Evolutionary conservation across 495 filamentous ascomycete species (phyloP), one percentile per base, ranked within the genome.

Genomic region (Parathielavia hyrcaniae): DNA sequence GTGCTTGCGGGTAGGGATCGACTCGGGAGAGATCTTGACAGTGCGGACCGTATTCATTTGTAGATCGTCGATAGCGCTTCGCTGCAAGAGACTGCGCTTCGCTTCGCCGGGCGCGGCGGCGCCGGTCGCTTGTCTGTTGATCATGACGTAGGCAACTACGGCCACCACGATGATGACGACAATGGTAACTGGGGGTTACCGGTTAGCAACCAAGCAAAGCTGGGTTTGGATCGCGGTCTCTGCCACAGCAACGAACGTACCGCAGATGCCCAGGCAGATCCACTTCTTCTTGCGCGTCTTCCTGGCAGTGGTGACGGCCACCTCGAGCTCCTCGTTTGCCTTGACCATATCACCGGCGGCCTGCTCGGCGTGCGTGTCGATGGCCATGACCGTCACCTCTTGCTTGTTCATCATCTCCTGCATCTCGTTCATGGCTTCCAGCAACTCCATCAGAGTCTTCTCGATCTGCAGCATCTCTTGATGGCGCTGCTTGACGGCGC

Each of bases 201-300:
- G 16, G 59, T 72, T 61, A 72, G 65, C 52, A 30, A 30, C 55
- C 51, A 2, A 50, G 3, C n/a, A 14, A 13, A 22, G 26, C 35
- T 14, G 12, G 22, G 8, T 0, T 17, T n/a, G 22, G 55, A 10
- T n/a, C 26, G 26, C 12, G 10, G 14, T 5, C 11, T 9, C 11
- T 14, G 17, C 17, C 38, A n/a, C 36, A 14, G 59, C 59, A 46
- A 53, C 56, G 47, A 89, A 30, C 87, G 75, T 83, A 91, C 88
- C 76, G 61, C 80, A 67, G 62, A 97, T 88, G 64, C 86, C 81
- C 67, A 97, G 71, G 73, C 91, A 96, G 67, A 89, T 92, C 93
- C 93, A 98, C 88, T 97, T 98, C 90, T 95, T 97, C 76, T 84
- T 88, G 60, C 89, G 82, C 38, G 86, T 84, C 51, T 81, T 80